Evolutionary conservation across 2,329 filamentous ascomycete species (phyloP), one percentile per base, ranked within the genome.

Genomic region (Talaromyces marneffei): DNA sequence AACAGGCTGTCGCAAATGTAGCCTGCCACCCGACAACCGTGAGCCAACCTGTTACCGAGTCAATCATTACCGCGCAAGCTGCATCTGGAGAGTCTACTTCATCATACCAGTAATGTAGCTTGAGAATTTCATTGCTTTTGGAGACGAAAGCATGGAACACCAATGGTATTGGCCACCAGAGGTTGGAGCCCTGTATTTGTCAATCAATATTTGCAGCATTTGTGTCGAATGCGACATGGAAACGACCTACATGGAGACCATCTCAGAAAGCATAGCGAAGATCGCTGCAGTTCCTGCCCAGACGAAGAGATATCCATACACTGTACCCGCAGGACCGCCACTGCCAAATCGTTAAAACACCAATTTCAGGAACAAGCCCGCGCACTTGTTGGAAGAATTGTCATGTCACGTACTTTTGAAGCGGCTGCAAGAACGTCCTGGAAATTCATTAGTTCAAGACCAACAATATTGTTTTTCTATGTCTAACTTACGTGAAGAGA

Each of bases 1-100:
- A 76, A 4, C 69, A 67, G 16, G 66, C 64, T 3, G 67, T 66
- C 4, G 68, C 68, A 40, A 70, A 65, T 2, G 66, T 63, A 10
- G 71, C 69, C n/a, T 67, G 66, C 72, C 72, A 74, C 46, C 67
- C 66, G 27, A 70, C 65, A 7, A 70, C 64, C 25, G 59, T 61
- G 33, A 61, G 42, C 59, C 53, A 61, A 14, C 59, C 59, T 61
- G 20, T n/a, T 29, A 48, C n/a, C 16, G 20, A 37, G 35, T 52
- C 23, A 53, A 16, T 50, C 39, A 53, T 54, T 27, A 20, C 27
- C 4, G n/a, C 12, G 20, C 27, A 18, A 20, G 8, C 16, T 8
- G 4, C 18, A 33, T 31, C 3, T n/a, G 16, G n/a, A n/a, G 27
- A 7, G 3, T 48, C 3, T 1, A 27, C 31, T 50, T 12, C 14